phyloP scores from a whole-genome alignment of 139 green algal genomes.

The Chlorella sp. region DNA sequence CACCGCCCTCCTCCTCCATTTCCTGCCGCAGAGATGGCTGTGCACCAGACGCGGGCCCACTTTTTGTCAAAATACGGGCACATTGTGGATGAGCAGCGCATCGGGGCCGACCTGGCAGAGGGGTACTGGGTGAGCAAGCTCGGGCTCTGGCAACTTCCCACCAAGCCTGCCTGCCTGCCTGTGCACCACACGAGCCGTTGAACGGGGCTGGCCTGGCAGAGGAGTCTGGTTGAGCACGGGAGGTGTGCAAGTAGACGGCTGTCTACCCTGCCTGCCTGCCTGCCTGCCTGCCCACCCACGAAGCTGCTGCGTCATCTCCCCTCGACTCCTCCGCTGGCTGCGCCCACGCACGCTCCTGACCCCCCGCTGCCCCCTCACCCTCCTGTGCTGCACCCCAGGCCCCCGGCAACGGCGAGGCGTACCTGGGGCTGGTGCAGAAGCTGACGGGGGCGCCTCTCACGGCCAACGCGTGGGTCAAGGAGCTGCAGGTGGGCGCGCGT shows the following conservation, averaged over 20 bases:
- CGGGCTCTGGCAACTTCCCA: no score
- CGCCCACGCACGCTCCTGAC: neutral
- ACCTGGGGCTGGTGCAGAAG: constrained; percentile 73
- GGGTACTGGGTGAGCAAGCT: constrained; percentile 14
- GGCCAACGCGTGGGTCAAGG: constrained; percentile 63
- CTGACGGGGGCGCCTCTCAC: constrained; percentile 60
- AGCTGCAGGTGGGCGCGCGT: constrained; percentile 61
- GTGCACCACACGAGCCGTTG: neutral
- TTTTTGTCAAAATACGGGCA: constrained; percentile 66
- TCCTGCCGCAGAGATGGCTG: constrained; percentile 78
- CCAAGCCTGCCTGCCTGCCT: no score
- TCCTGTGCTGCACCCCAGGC: constrained; percentile 21
- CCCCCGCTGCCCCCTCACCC: neutral
- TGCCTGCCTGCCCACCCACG: neutral
- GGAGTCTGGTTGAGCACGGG: no score
- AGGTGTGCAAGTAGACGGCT: no score
- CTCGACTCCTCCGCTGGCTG: neutral
- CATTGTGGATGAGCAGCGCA: constrained; percentile 63
- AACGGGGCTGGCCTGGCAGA: no score
- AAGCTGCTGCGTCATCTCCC: neutral
- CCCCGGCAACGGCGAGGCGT: constrained; percentile 75
- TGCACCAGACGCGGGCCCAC: constrained; percentile 77
- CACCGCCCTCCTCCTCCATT: constrained; percentile 12
- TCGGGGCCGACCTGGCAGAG: constrained; percentile 54
- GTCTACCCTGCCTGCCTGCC: neutral